Base-by-base conservation (phyloP, 495 filamentous ascomycete genomes). In the Podospora conica region DNA sequence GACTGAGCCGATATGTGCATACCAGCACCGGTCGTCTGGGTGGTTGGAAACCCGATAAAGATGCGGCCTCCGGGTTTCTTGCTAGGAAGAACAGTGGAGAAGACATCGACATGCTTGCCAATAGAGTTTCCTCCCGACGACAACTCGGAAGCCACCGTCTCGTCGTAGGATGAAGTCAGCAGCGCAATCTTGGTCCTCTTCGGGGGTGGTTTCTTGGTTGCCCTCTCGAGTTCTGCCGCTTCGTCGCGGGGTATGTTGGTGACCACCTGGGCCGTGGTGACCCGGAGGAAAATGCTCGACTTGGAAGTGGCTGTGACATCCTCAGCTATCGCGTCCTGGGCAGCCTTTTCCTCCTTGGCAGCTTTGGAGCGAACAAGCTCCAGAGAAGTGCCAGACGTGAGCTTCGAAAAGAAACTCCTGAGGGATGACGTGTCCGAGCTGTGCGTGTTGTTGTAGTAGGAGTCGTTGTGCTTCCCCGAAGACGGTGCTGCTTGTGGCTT, bases 1-100 rank as follows among this genome's bases (percentile, higher is more conserved):
- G 94, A 97, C 8, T 93, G 93, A 1, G 96, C 96, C n/a, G 93
- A 97, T n/a, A 99, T 90, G 77, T 99, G 96, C 70, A 92, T 91
- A 31, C 92, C 90, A 12, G 93, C 87, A 25, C 93, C 93, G 3
- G 96, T 99, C 1, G 96, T 99, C 77, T 99, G 96, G 57, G 91
- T 90, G 3, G 96, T 99, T 24, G 95, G 94, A 75, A 98, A 98
- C 1, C 96, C 96, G 70, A 99, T 99, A 73, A 97, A 99, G 31
- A 99, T 88, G 60, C 89, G 86, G 24, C 96, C 96, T 55, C 88
- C 86, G 1, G 80, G 80, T 68, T 84, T 85, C 73, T 92, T 95
- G 33, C 86, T 90, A 22, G 96, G 96, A 2, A 97, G 77, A n/a
- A 98, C 92, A 0, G 92, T 92, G 1, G 87, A 84, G 71, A 99